Conservation (phyloP, 1,284 basidiomycete species). For the Marasmius oreades region DNA sequence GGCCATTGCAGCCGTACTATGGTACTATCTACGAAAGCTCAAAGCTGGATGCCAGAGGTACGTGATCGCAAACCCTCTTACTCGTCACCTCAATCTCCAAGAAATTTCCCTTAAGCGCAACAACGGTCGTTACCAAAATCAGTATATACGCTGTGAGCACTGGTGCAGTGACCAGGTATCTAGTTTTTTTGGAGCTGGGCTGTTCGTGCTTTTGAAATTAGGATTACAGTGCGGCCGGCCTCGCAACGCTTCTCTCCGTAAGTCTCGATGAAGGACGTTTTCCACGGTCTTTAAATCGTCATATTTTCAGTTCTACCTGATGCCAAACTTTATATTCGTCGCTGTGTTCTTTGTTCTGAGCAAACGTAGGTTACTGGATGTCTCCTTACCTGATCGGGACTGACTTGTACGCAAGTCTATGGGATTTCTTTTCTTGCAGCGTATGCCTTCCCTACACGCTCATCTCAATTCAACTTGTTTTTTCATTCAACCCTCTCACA, state of each 20-base stretch:
- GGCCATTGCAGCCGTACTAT: slow-evolving; percentile 36
- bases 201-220: neutral
- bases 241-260: slow-evolving; percentile 4
- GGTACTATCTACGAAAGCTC: slow-evolving; percentile 36
- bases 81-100: no score
- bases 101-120: neutral
- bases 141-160: slow-evolving; percentile 11
- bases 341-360: slow-evolving; percentile 3
- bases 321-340: slow-evolving; percentile 12
- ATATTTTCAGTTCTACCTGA: slow-evolving; percentile 5
- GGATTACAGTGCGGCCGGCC: slow-evolving; percentile 3
- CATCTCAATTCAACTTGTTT: neutral
- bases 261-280: neutral
- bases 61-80: neutral
- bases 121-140: neutral
- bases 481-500: neutral
- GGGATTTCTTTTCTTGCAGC: slow-evolving; percentile 9
- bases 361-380: slow-evolving; percentile 2
- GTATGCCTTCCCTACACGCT: neutral
- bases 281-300: neutral
- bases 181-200: neutral
- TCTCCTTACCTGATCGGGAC: neutral
- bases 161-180: slow-evolving; percentile 8
- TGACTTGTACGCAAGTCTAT: neutral
- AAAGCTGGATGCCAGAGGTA: slow-evolving; percentile 35